Evolutionary conservation across 345 rosid species (phyloP), one percentile per base, ranked within the genome.

Genomic region (Corymbia maculata): DNA sequence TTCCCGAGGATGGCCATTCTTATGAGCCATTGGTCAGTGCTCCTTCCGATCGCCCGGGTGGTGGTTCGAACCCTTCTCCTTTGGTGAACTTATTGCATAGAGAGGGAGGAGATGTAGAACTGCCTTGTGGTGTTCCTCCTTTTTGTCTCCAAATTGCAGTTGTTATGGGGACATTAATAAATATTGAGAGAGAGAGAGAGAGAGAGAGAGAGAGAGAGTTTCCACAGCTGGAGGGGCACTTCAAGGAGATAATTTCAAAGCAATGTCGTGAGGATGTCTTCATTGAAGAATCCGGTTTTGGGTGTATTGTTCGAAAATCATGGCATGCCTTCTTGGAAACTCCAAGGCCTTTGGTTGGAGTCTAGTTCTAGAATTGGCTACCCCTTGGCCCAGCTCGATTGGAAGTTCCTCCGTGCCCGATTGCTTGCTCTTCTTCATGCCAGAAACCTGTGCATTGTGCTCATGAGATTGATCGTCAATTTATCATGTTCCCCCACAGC

Each of bases 171-270:
- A 86, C 85, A 88, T 88, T 88, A 92, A 90, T 75, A 75, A 42
- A 75, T 75, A 12, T 42, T 64, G 75, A 10, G 6, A 70, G 52
- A 85, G 64, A 36, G 57, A 42, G 22, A 49, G 13, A 42, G 30
- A 84, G 52, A 85, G 82, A 36, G 55, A 36, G 21, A 47, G 13
- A 44, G 36, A 32, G 42, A 26, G 64, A 30, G 42, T 2, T 82
- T 47, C 36, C 59, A 89, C 90, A 92, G 92, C 92, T 89, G 92
- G 90, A 87, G 89, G 57, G 88, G 44, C 84, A 24, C 85, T 57
- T 68, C 45, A 68, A 59, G 91, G 93, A 89, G 93, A 75, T 88
- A 45, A 88, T 88, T 87, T 86, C 92, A 59, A 92, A 86, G 94
- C 82, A 21, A 30, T 87, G 12, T 3, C 26, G 36, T 21, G 59